Base-by-base conservation (phyloP, 768 basidiomycete species). In the Suillus clintonianus region DNA sequence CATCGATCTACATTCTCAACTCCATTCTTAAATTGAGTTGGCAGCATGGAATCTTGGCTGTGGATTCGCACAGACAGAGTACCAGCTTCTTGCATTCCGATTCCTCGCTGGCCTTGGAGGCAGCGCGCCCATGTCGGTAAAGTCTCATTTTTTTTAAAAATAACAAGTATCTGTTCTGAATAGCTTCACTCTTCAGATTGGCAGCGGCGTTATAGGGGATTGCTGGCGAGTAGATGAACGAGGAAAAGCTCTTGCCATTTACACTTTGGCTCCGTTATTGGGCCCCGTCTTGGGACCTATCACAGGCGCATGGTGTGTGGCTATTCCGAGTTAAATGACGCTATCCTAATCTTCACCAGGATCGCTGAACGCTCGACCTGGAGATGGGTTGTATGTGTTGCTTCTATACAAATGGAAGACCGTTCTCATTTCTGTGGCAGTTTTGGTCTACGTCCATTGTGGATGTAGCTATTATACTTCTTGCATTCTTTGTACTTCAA, bases 41-140 rank as follows among this genome's bases (percentile, higher is more conserved):
- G 74, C 59, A 79, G 90, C 71, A 10, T 91, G 83, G 89, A 89
- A 85, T 73, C 68, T 86, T 17, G 87, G 34, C 30, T 88, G 87
- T 66, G 86, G 87, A 0, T 91, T 90, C 63, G 85, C 89, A 0
- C 81, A 82, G 59, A 88, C 79, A 60, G 79, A 80, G 61, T 76
- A 74, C 0, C 83, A 90, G 67, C 75, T 91, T 14, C 84, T 91
- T 56, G 86, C 79, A 0, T 92, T 92, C 68, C 84, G 90, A 22
- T 85, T 92, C 65, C 74, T 91, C 2, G 76, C 89, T 1, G 90
- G 91, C 2, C 63, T 92, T 2, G 91, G 91, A 34, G 91, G 91
- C 0, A 87, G 88, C 60, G 90, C 90, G 0, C 88, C 90, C 5
- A 76, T 90, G 2, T 75, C 85, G 5, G 80, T 81, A 66, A 43